Conservation (phyloP, 2,329 filamentous ascomycete genomes). For the Rhynchosporium agropyri region DNA sequence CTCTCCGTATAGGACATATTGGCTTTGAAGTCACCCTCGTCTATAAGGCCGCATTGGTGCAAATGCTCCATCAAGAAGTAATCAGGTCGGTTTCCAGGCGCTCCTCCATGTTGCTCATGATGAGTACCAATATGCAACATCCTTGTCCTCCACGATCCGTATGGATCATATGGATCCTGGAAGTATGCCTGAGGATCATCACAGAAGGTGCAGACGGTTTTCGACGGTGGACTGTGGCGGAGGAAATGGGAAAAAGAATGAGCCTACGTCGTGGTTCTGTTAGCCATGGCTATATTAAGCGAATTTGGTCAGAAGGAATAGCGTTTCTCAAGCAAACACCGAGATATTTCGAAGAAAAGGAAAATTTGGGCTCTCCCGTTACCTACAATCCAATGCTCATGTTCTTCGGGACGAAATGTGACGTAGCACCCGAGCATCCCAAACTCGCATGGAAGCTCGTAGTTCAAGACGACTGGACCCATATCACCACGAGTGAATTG, state of each 20-base stretch:
- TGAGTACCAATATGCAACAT: conserved; percentile 56
- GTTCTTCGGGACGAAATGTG: conserved; percentile 46
- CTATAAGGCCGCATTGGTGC: conserved; percentile 38
- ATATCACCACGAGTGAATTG: conserved; percentile 4
- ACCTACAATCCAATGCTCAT: conserved; percentile 47
- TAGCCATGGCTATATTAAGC: too few relatives aligned
- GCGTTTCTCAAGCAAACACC: too few relatives aligned
- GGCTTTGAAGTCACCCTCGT: conserved; percentile 27
- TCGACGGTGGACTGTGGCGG: conserved; percentile 38
- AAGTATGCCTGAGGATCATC: conserved; percentile 34
- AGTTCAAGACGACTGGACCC: conserved; percentile 17
- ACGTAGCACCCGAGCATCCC: conserved; percentile 42
- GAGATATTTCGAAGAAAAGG: too few relatives aligned
- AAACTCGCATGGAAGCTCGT: conserved; percentile 37
- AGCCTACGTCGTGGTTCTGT: too few relatives aligned
- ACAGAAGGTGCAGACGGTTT: conserved; percentile 56
- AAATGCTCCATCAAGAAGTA: conserved; percentile 48
- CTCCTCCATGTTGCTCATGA: conserved; percentile 33
- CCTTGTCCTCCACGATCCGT: conserved; percentile 40
- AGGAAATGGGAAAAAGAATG: conserved; percentile 50
- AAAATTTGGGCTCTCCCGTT: too few relatives aligned
- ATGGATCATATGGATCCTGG: conserved; percentile 17
- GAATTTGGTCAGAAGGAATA: too few relatives aligned
- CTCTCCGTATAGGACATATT: conserved; percentile 30
- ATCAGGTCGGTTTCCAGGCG: conserved; percentile 45